phyloP scores from a whole-genome alignment of 441 rosid genomes.

The Gossypium gossypioides region DNA sequence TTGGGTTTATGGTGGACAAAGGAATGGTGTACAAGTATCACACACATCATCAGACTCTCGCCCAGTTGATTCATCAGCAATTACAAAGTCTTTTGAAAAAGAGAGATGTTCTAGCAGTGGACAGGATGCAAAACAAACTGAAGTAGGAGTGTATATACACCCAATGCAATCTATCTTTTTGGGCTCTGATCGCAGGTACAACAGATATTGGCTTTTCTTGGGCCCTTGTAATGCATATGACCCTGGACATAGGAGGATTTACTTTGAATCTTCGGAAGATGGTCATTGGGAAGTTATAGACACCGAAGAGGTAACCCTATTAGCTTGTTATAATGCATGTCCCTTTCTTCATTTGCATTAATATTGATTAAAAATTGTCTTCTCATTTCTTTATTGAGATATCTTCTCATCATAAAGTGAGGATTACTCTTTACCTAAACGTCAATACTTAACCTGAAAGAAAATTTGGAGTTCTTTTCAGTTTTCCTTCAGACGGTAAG shows the following conservation, averaged over 20 bases:
- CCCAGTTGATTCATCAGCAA: constrained; percentile 63
- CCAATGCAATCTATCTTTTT: constrained; percentile 81
- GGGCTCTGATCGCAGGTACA: constrained; percentile 95
- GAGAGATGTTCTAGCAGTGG: constrained; percentile 21
- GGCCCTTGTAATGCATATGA: constrained; percentile 77
- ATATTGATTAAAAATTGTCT: background rate
- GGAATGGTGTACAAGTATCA: constrained; percentile 25
- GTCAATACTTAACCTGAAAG: background rate
- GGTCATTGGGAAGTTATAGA: constrained; percentile 95
- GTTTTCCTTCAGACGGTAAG: background rate
- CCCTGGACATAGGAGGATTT: constrained; percentile 90
- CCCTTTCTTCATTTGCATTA: background rate
- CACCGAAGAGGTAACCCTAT: constrained; percentile 54
- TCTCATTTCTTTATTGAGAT: background rate
- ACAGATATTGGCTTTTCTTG: constrained; percentile 95
- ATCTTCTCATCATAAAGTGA: background rate
- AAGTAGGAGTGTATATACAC: constrained; percentile 34
- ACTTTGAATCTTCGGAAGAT: constrained; percentile 96
- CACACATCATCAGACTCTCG: constrained; percentile 35
- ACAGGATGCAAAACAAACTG: constrained; percentile 28
- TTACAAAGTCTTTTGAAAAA: constrained; percentile 24
- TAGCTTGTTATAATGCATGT: background rate
- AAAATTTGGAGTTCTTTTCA: constrained; percentile 4
- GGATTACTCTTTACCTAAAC: background rate
- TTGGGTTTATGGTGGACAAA: constrained; percentile 51